Percentiles rank a stretch among this genome's conserved stretches.
phyloP scores from a whole-genome alignment of 306 rosid genomes.

The Albizia julibrissin region DNA sequence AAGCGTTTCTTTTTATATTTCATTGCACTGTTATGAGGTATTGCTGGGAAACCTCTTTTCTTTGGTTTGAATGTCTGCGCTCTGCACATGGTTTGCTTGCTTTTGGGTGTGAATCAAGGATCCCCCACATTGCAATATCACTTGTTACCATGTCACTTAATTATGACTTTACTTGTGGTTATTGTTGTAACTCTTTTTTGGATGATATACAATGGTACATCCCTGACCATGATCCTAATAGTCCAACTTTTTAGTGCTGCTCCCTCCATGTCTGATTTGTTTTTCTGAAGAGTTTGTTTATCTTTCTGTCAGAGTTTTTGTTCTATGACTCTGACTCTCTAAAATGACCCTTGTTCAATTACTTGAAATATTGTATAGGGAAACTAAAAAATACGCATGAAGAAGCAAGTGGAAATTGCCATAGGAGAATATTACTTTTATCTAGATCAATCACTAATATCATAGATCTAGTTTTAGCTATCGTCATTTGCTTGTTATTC shows the following conservation, averaged over 20 bases:
- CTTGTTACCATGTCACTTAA: neutral
- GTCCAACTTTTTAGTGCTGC: constrained; percentile 11
- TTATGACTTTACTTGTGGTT: constrained; percentile 23
- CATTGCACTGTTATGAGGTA: neutral
- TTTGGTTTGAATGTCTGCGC: constrained; percentile 1
- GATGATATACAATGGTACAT: constrained; percentile 11
- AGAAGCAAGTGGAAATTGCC: constrained; percentile 18
- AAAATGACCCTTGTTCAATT: constrained; percentile 11
- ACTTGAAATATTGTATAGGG: neutral
- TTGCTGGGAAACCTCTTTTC: constrained; percentile 6
- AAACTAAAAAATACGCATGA: neutral
- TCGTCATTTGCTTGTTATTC: neutral
- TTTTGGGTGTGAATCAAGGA: constrained; percentile 10
- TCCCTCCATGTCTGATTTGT: neutral
- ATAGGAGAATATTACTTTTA: constrained; percentile 9
- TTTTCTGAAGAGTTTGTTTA: neutral
- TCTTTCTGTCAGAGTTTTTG: neutral
- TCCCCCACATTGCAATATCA: neutral
- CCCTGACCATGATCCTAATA: constrained; percentile 9
- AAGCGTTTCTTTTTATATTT: constrained; percentile 23
- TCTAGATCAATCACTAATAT: constrained; percentile 4
- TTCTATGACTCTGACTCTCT: neutral
- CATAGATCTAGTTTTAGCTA: neutral
- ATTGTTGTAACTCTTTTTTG: neutral
- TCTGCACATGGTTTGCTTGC: constrained; percentile 7